These are phyloP conservation scores for Fusarium anthophilum DNA, from an alignment of 2,329 filamentous ascomycete species.

Conservation along the genomic window DNA sequence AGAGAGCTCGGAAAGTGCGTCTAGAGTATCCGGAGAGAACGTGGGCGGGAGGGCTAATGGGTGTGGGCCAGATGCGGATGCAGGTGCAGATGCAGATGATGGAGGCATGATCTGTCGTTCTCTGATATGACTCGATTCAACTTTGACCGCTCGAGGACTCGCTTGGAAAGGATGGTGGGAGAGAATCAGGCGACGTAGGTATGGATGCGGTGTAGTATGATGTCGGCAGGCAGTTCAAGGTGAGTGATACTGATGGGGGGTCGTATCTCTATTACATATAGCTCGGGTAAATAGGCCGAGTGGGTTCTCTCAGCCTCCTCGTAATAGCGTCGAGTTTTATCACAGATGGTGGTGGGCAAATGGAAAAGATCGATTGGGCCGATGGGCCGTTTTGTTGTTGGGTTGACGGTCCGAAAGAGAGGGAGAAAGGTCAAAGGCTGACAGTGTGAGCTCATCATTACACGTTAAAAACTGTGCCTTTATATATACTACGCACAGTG, in stretches of 20 bases:
- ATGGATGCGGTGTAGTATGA: constrained; percentile 25
- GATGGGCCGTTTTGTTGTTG: constrained; percentile 37
- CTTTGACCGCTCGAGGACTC: constrained; percentile 17
- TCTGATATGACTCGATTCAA: constrained; percentile 9
- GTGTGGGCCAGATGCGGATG: constrained; percentile 43
- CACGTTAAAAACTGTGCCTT: not conserved
- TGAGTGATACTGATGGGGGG: not conserved
- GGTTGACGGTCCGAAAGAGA: constrained; percentile 34
- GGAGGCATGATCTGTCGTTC: constrained; percentile 36
- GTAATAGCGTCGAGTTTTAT: constrained; percentile 25
- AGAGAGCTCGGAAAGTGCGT: constrained; percentile 84
- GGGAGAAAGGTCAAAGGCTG: not conserved
- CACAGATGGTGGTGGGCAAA: constrained; percentile 29
- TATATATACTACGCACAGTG: not conserved
- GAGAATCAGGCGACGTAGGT: constrained; percentile 25
- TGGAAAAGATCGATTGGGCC: constrained; percentile 36
- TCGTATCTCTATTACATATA: constrained; percentile 1
- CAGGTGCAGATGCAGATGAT: constrained; percentile 37
- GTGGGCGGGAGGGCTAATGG: constrained; percentile 66
- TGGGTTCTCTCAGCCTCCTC: constrained; percentile 36
- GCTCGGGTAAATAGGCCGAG: constrained; percentile 27
- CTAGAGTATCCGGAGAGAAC: constrained; percentile 83
- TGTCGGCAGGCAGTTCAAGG: constrained; percentile 5
- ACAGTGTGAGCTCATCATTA: constrained; percentile 11
- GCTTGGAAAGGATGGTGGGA: not conserved